phyloP scores from a whole-genome alignment of 169 alveolate species.

The Plasmodium yoelii region DNA sequence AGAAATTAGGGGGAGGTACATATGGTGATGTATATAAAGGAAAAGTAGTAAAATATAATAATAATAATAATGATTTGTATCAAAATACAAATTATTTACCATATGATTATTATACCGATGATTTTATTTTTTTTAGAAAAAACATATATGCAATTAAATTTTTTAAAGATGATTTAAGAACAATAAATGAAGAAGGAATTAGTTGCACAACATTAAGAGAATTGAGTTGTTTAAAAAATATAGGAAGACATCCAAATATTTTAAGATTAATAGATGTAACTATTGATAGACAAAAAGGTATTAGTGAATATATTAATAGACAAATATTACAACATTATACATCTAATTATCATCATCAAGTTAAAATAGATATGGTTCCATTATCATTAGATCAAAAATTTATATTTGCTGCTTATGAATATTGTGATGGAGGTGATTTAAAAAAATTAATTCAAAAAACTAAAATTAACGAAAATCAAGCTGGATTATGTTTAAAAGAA shows the following conservation, averaged over 20 bases:
- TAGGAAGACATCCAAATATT: conserved; percentile 85
- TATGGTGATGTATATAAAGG: conserved; percentile 93
- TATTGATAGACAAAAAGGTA: conserved; percentile 78
- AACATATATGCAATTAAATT: conserved; percentile 88
- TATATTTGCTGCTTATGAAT: conserved; percentile 90
- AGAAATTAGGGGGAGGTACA: conserved; percentile 92
- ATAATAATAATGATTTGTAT: conserved; percentile 25
- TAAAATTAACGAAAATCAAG: conserved; percentile 74
- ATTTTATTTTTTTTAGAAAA: conserved; percentile 45
- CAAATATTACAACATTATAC: conserved; percentile 72
- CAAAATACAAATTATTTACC: conserved; percentile 38
- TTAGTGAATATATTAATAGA: conserved; percentile 71
- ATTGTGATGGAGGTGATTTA: conserved; percentile 85
- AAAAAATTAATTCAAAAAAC: conserved; percentile 54
- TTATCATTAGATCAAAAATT: conserved; percentile 80
- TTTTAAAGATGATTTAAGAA: conserved; percentile 88
- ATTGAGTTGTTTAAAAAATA: conserved; percentile 87
- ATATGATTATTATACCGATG: conserved; percentile 72
- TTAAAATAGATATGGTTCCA: conserved; percentile 60
- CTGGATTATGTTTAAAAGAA: conserved; percentile 84
- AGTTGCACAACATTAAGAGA: conserved; percentile 91
- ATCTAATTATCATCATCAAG: conserved; percentile 42
- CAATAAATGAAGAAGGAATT: conserved; percentile 91
- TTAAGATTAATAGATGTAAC: conserved; percentile 82
- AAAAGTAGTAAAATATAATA: conserved; percentile 36